Base-by-base conservation (phyloP, 75 land plant species). In the Selaginella tamariscina region DNA sequence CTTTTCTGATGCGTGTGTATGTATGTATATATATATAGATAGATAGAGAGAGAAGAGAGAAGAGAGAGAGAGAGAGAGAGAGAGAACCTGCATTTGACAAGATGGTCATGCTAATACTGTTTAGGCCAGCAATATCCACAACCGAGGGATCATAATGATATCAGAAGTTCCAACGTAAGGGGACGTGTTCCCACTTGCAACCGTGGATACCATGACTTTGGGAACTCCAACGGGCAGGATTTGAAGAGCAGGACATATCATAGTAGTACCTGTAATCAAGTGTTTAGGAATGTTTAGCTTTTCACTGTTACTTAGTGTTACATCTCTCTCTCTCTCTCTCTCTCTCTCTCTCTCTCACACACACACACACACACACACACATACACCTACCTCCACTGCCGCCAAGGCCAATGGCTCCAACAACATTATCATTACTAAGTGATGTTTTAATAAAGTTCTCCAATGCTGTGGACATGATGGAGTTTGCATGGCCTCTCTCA, bases 101-200 rank as follows among this genome's bases (percentile, higher is more conserved):
- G 2, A 90, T 44, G 30, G 67, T 60, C 62, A 81, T 75, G 68
- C 98, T 90, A 15, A 94, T 84, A 68, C 71, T 87, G 29, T 94
- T 94, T 27, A 94, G 72, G 32, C 65, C 72, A 32, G 88, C 84
- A 27, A 94, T 66, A 54, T 94, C 98, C 32, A 90, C 98, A 22
- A 94, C 91, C 0, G 98, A 94, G 33, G 98, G 96, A 94, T 69
- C 56, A 94, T 68, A 15, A 85, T 67, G 57, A 94, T 76, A 79
- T 94, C 98, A 1, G 96, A 86, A 32, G 96, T 78, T 22, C 81
- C 85, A 62, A 89, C 65, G 64, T 86, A 89, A 32, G 84, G 79
- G 32, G 88, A 70, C 65, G 96, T 93, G 2, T 85, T 82, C 55
- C 98, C 98, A 75, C 96, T 87, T 23, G 98, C 96, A 31, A 93